These are phyloP conservation scores for Anthostomella pinea DNA, from an alignment of 2,329 filamentous ascomycete genomes.

Conservation along the genomic window DNA sequence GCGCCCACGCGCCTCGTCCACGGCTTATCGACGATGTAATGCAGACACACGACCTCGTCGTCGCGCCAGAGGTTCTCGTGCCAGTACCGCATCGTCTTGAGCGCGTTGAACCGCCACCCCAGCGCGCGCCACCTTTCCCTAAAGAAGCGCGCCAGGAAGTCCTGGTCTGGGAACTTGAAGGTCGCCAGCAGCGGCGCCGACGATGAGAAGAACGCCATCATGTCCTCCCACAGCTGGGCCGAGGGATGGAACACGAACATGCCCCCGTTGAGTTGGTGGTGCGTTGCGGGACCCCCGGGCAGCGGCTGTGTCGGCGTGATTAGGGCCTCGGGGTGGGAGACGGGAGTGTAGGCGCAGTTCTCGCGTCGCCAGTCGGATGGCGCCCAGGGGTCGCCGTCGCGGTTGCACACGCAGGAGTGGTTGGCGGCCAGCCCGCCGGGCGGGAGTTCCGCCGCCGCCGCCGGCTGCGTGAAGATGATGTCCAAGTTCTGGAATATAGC, in stretches of 20 bases:
- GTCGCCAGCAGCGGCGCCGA: conserved; percentile 36
- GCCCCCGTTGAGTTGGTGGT: conserved; percentile 48
- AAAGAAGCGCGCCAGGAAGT: conserved; percentile 51
- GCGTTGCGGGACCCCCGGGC: conserved; percentile 38
- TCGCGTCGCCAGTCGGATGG: conserved; percentile 43
- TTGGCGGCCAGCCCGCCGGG: conserved; percentile 43
- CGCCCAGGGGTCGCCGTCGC: conserved; percentile 48
- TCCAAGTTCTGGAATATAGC: conserved; percentile 43
- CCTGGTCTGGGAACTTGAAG: conserved; percentile 52
- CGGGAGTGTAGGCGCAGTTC: conserved; percentile 47
- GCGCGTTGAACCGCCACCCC: conserved; percentile 49
- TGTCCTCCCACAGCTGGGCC: conserved; percentile 34
- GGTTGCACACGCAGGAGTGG: conserved; percentile 52
- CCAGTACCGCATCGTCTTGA: conserved; percentile 54
- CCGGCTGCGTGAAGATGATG: conserved; percentile 38
- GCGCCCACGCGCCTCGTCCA: conserved; percentile 43
- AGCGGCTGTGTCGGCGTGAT: conserved; percentile 27
- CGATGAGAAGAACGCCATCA: conserved; percentile 38
- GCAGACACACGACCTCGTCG: conserved; percentile 43
- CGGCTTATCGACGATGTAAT: conserved; percentile 56
- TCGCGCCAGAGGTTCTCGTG: conserved; percentile 50
- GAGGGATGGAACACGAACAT: conserved; percentile 49
- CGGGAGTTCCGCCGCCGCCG: conserved; percentile 34
- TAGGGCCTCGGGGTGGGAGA: conserved; percentile 35
- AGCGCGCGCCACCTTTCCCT: conserved; percentile 40